Evolutionary conservation across 2,329 filamentous ascomycete species (phyloP).

Genomic region (Paecilomyces dactylethromorphus): DNA sequence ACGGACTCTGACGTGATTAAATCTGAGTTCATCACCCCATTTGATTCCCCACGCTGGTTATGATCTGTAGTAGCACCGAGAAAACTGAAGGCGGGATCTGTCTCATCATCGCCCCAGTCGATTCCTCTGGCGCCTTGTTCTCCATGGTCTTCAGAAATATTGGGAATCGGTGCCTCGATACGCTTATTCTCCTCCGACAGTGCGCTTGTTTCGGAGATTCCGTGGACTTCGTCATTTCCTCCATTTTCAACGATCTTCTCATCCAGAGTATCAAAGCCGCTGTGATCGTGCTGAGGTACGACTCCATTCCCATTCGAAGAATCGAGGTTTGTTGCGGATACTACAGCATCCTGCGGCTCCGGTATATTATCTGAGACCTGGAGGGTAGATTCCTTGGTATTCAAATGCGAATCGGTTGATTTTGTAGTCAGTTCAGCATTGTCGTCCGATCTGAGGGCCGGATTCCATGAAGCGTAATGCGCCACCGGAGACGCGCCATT

Average conservation of each 20-base stretch:
- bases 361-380: neutral
- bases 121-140: neutral
- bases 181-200: neutral
- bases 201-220: neutral
- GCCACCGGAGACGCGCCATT: conserved; percentile 4
- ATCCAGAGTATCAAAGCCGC: neutral
- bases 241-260: neutral
- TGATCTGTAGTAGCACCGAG: conserved; percentile 1
- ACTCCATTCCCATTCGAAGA: neutral
- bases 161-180: neutral
- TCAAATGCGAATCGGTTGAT: conserved; percentile 10
- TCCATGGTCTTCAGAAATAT: neutral
- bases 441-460: conserved; percentile 44
- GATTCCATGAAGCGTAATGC: conserved; percentile 46
- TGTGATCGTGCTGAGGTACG: neutral
- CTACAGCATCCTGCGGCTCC: neutral
- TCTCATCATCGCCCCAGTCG: conserved; percentile 2
- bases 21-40: conserved; percentile 11
- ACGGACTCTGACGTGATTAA: conserved; percentile 3
- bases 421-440: conserved; percentile 8
- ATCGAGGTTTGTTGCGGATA: neutral
- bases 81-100: neutral
- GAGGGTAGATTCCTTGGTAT: conserved; percentile 5
- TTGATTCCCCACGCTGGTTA: conserved; percentile 7
- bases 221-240: neutral